phyloP scores from a whole-genome alignment of 139 green algal species.

The Diplosphaera chodatii region DNA sequence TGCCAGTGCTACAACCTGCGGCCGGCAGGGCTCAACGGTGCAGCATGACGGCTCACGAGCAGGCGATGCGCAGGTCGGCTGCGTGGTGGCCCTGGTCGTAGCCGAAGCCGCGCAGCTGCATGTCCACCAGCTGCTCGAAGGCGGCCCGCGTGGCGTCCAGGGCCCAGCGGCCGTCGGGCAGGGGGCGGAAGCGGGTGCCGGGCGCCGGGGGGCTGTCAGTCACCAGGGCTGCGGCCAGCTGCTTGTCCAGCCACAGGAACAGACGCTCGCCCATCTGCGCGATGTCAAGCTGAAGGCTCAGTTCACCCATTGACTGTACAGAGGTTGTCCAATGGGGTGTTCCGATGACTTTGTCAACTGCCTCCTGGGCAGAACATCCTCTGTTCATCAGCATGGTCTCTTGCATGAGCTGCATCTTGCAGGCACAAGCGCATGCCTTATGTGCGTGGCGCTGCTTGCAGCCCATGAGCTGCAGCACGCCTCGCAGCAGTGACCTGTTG shows the following conservation, averaged over 20 bases:
- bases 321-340: too few species aligned
- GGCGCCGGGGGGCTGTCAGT: too few species aligned
- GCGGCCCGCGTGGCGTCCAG: background rate
- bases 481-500: constrained; percentile 55
- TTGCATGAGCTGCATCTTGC: too few species aligned
- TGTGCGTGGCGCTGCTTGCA: constrained; percentile 68
- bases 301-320: too few species aligned
- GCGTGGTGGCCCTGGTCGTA: background rate
- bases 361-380: too few species aligned
- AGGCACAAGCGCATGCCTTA: constrained; percentile 30
- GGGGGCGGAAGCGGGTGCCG: background rate
- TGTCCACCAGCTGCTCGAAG: background rate
- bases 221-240: background rate
- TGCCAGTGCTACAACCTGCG: too few species aligned
- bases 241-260: background rate
- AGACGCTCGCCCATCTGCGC: constrained; percentile 2
- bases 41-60: too few species aligned
- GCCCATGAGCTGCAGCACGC: constrained; percentile 66
- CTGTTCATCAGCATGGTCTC: too few species aligned
- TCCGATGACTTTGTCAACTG: too few species aligned
- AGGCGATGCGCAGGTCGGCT: too few species aligned
- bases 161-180: background rate
- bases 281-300: too few species aligned
- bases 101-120: background rate
- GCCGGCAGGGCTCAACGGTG: too few species aligned